These are phyloP conservation scores for Penicillium pulvis DNA, from an alignment of 495 filamentous ascomycete genomes.

Conservation along the genomic window DNA sequence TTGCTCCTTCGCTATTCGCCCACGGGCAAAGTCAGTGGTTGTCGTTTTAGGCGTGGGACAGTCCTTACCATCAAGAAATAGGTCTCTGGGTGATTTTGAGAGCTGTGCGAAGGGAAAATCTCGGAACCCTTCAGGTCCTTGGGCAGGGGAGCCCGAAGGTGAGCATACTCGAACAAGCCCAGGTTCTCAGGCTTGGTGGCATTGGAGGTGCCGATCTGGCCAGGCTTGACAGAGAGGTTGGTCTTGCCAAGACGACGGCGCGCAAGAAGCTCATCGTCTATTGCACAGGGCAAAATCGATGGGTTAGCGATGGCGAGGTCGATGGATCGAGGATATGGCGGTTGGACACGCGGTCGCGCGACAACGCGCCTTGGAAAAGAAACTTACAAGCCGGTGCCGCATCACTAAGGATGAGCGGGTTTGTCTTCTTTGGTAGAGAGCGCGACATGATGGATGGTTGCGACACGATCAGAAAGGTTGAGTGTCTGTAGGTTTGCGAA, in stretches of 20 bases:
- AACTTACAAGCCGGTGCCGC: constrained; percentile 64
- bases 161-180: constrained; percentile 92
- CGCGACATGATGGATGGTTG: constrained; percentile 57
- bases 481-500: constrained; percentile 27
- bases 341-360: constrained; percentile 21
- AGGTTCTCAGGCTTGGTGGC: constrained; percentile 69
- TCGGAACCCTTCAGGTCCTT: constrained; percentile 83
- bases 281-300: constrained; percentile 13
- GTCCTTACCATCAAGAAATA: constrained; percentile 90
- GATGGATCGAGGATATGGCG: constrained; percentile 10
- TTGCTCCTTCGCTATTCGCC: constrained; percentile 73
- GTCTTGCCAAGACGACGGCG: constrained; percentile 91
- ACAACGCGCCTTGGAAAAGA: constrained; percentile 19
- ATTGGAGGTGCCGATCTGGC: constrained; percentile 64
- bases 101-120: constrained; percentile 73
- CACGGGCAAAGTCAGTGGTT: not conserved
- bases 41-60: not conserved
- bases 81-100: constrained; percentile 68
- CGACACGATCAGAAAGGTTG: constrained; percentile 4
- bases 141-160: constrained; percentile 87
- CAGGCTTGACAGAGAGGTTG: constrained; percentile 77
- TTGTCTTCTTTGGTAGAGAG: constrained; percentile 67
- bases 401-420: constrained; percentile 77
- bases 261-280: constrained; percentile 80
- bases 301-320: constrained; percentile 28